These are phyloP conservation scores for Backusella parvicylindrica DNA, from an alignment of 192 early-diverging fungal genomes.

Conservation along the genomic window DNA sequence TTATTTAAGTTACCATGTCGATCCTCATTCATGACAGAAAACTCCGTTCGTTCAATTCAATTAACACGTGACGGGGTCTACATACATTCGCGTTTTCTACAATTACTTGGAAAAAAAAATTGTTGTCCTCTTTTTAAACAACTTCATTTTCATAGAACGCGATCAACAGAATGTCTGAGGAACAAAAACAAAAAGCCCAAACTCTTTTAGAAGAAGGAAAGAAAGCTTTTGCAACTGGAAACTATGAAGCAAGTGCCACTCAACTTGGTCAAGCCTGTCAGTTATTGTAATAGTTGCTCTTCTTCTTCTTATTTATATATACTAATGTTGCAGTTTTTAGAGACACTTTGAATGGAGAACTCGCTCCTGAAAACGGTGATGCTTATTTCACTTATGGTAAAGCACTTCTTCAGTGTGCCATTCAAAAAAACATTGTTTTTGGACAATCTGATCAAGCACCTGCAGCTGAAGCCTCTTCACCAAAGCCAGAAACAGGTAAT, in stretches of 20 bases:
- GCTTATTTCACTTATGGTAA: constrained; percentile 71
- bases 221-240: constrained; percentile 56
- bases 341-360: constrained; percentile 59
- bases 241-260: constrained; percentile 62
- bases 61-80: not conserved
- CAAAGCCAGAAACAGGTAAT: constrained; percentile 18
- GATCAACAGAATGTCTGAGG: not conserved
- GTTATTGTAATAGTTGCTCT: constrained; percentile 44
- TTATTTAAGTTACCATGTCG: too few relatives aligned
- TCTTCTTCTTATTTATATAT: not conserved
- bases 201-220: constrained; percentile 53
- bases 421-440: constrained; percentile 71
- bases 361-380: constrained; percentile 65
- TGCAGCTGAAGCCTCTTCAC: constrained; percentile 34
- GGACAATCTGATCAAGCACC: constrained; percentile 44
- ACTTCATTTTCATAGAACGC: not conserved
- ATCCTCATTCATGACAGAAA: too few relatives aligned
- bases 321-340: constrained; percentile 26
- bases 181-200: not conserved
- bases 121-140: not conserved
- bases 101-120: too few relatives aligned
- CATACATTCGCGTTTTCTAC: too few relatives aligned
- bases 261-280: constrained; percentile 68
- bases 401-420: constrained; percentile 69
- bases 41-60: too few relatives aligned